Percentiles rank a stretch among this genome's conserved stretches.
These are phyloP conservation scores for Aureobasidium sp. DNA, from an alignment of 2,329 filamentous ascomycete genomes.

Conservation along the genomic window DNA sequence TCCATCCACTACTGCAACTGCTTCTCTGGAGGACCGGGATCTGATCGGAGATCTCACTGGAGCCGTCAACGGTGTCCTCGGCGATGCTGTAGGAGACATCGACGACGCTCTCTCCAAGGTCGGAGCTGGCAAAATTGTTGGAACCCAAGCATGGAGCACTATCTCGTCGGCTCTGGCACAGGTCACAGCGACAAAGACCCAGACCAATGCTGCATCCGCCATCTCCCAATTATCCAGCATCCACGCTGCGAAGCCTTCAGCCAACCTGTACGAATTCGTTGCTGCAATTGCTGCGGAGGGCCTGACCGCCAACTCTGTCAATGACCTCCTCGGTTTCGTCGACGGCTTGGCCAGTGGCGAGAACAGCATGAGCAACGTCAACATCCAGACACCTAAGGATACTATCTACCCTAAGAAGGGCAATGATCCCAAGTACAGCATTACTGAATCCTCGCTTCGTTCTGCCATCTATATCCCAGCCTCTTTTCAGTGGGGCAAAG, in stretches of 20 bases:
- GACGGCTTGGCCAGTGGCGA: conserved; percentile 21
- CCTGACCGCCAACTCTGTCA: conserved; percentile 19
- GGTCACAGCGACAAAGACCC: conserved; percentile 24
- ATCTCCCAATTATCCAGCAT: conserved; percentile 17
- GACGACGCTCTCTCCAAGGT: conserved; percentile 13
- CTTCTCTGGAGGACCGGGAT: conserved; percentile 16
- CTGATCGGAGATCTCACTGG: conserved; percentile 15
- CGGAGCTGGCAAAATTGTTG: not conserved
- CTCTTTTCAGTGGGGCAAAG: conserved; percentile 41
- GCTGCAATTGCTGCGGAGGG: conserved; percentile 25
- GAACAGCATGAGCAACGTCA: conserved; percentile 26
- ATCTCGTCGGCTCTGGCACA: conserved; percentile 18
- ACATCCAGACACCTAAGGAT: conserved; percentile 21
- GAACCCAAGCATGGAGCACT: not conserved
- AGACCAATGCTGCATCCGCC: conserved; percentile 22
- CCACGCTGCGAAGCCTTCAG: conserved; percentile 21
- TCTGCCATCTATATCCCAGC: conserved; percentile 48
- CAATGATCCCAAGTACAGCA: conserved; percentile 43
- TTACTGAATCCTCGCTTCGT: conserved; percentile 42
- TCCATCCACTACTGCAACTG: not conserved
- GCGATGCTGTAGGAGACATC: conserved; percentile 5
- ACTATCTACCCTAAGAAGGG: conserved; percentile 34
- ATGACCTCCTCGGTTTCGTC: conserved; percentile 23
- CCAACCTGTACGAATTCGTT: conserved; percentile 24
- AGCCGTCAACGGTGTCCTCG: not conserved